Base-by-base conservation (phyloP, 176 grass and related monocot genomes). In the Saccharum spontaneum region DNA sequence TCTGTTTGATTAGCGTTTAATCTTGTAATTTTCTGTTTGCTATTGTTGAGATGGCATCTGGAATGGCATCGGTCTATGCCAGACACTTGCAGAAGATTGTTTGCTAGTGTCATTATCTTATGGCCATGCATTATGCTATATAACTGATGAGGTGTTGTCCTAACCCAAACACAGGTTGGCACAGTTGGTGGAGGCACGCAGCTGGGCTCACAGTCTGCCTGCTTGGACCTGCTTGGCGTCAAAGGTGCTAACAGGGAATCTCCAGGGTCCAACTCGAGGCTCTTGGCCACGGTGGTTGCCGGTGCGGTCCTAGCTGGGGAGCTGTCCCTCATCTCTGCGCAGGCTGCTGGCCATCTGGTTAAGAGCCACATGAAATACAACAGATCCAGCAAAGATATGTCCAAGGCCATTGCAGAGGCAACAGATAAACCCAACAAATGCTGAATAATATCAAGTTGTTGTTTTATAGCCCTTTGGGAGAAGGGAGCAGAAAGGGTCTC, bases 321-420 rank as follows among this genome's bases (percentile, higher is more conserved):
- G 90, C 78, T 98, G 82, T 98, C 95, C 50, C 91, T 98, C 8
- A 79, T 98, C 72, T 98, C 95, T 10, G 95, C 95, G 14, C 95
- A 90, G 18, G 93, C 95, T 12, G 91, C 95, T 6, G 95, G 95
- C 18, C 95, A 98, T 80, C 91, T 98, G 63, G 95, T 98, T 37
- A 75, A 76, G 39, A 95, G 93, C 83, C 95, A 98, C 85, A 88
- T 98, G 95, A 98, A 98, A 88, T 95, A 98, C 86, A 98, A 98
- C 86, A 92, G 95, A 84, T 98, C 95, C 61, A 88, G 73, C 73
- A 98, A 83, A 79, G 89, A 95, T 48, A 75, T 98, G 37, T 78
- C 87, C 79, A 92, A 92, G 26, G 43, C 70, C 24, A 26, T 65
- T 79, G 73, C 74, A 18, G 66, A 57, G 31, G 78, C 71, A 23